These are phyloP conservation scores for Kentomonas sorsogonicus DNA, from an alignment of 208 protist species.

Conservation along the genomic window DNA sequence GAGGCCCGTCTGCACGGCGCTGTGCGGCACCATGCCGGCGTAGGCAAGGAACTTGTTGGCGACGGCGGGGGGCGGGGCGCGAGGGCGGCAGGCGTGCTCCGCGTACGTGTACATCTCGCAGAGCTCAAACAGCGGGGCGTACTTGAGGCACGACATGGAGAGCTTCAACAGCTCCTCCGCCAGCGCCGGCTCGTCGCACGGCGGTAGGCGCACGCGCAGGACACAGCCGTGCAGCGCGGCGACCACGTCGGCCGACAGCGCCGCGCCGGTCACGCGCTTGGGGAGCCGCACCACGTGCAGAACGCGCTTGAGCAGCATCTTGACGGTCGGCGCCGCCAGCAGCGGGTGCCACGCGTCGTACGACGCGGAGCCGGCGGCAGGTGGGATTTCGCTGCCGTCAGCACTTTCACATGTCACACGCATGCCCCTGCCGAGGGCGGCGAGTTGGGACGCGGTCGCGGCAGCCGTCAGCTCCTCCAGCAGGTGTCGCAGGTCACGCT, in stretches of 20 bases:
- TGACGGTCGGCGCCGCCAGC: conserved; percentile 22
- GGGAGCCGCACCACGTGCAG: conserved; percentile 20
- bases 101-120: conserved; percentile 30
- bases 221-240: background rate
- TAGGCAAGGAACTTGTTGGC: conserved; percentile 71
- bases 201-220: conserved; percentile 9
- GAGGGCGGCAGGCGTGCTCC: conserved; percentile 6
- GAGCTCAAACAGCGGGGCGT: conserved; percentile 16
- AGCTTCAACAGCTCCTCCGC: conserved; percentile 11
- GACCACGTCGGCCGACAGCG: conserved; percentile 10
- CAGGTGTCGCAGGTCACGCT: background rate
- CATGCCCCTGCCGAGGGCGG: background rate
- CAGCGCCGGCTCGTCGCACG: conserved; percentile 20
- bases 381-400: background rate
- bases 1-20: conserved; percentile 23
- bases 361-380: conserved; percentile 11
- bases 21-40: conserved; percentile 37
- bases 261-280: no score
- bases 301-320: conserved; percentile 43
- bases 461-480: background rate
- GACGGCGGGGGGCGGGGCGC: conserved; percentile 24
- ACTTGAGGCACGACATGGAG: conserved; percentile 28
- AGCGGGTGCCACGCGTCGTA: conserved; percentile 21
- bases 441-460: background rate
- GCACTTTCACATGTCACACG: background rate